These are phyloP conservation scores for Isoetes taiwanensis DNA, from an alignment of 75 land plant species.

Conservation along the genomic window DNA sequence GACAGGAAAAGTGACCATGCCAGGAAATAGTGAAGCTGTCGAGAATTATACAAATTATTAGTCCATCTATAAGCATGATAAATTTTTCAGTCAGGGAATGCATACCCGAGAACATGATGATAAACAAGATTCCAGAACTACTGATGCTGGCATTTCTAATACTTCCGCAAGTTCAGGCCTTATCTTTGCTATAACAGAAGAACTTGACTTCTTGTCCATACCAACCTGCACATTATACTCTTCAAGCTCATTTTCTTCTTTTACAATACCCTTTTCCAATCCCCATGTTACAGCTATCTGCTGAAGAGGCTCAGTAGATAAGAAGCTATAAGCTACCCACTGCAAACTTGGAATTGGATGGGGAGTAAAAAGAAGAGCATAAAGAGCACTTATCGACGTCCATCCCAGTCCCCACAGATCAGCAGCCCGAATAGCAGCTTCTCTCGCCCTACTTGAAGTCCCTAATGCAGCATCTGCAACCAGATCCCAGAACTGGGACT, in stretches of 20 bases:
- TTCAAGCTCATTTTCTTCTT: constrained; percentile 11
- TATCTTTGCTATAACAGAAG: constrained; percentile 31
- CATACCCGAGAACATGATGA: constrained; percentile 49
- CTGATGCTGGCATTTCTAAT: constrained; percentile 35
- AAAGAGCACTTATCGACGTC: constrained; percentile 62
- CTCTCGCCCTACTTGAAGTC: constrained; percentile 41
- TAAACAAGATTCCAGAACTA: constrained; percentile 35
- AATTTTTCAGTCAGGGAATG: not conserved
- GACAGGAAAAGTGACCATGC: constrained; percentile 79
- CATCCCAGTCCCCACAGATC: constrained; percentile 85
- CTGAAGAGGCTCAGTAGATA: constrained; percentile 50
- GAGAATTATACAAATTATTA: not conserved
- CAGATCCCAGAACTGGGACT: constrained; percentile 54
- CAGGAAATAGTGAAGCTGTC: constrained; percentile 66
- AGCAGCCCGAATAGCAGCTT: constrained; percentile 47
- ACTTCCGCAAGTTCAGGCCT: constrained; percentile 54
- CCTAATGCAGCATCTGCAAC: constrained; percentile 38
- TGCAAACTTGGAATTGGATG: constrained; percentile 48
- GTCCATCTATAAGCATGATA: not conserved
- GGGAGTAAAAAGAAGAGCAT: constrained; percentile 67
- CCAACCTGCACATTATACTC: constrained; percentile 14
- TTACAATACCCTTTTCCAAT: not conserved
- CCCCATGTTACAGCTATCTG: constrained; percentile 34
- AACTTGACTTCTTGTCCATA: constrained; percentile 15
- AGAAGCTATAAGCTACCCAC: constrained; percentile 56